A percentile compares a stretch with the other conserved stretches of the same genome.
These are phyloP conservation scores for Zhuliangozyma blackwelliae DNA, from an alignment of 1,139 yeast genomes.

Conservation along the genomic window DNA sequence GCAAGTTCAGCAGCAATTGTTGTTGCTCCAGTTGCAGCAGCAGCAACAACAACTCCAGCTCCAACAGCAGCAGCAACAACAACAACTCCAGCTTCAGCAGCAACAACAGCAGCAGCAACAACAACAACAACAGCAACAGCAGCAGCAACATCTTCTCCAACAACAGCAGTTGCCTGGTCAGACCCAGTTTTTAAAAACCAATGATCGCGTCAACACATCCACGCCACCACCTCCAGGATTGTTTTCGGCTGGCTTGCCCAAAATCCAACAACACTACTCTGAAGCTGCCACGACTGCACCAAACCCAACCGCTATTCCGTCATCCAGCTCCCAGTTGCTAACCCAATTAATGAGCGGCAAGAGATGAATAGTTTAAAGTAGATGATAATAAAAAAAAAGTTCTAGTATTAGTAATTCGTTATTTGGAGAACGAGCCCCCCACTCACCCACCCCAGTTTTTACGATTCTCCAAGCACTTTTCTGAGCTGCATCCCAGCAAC, in stretches of 20 bases:
- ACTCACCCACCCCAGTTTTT: too few relatives aligned
- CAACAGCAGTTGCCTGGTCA: slow-evolving; percentile 12
- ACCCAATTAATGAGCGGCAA: slow-evolving; percentile 71
- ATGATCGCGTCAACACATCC: slow-evolving; percentile 31
- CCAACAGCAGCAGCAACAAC: background rate
- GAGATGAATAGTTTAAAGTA: slow-evolving; percentile 19
- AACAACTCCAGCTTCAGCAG: slow-evolving; percentile 5
- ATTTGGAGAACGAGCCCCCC: too few relatives aligned
- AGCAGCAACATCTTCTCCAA: slow-evolving; percentile 1
- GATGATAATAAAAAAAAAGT: too few relatives aligned
- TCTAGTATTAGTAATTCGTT: too few relatives aligned
- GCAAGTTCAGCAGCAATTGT: slow-evolving; percentile 15
- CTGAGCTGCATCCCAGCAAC: too few relatives aligned
- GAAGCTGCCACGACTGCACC: slow-evolving; percentile 9
- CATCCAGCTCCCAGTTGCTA: slow-evolving; percentile 60
- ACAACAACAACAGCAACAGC: slow-evolving; percentile 17
- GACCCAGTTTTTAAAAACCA: slow-evolving; percentile 28
- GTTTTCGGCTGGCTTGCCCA: slow-evolving; percentile 19
- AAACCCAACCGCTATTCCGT: slow-evolving; percentile 19
- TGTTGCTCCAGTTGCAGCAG: slow-evolving; percentile 13
- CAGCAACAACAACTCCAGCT: slow-evolving; percentile 9
- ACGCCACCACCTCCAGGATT: slow-evolving; percentile 48
- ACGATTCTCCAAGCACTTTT: too few relatives aligned
- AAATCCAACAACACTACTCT: slow-evolving; percentile 6
- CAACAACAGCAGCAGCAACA: slow-evolving; percentile 10